Conservation (phyloP, 164 flowering plant genomes). For the Warburgia ugandensis region DNA sequence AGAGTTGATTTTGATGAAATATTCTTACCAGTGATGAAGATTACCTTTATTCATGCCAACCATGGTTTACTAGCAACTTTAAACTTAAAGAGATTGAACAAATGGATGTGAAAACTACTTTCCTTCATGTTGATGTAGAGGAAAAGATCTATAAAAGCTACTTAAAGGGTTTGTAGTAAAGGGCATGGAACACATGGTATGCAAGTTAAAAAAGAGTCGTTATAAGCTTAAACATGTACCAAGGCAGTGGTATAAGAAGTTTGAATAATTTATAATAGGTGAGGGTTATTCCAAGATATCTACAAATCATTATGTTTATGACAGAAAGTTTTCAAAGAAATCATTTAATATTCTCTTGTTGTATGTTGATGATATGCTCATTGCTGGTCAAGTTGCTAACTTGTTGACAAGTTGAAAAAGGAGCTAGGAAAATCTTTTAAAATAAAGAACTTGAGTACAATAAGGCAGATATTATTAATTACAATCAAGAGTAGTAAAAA, state of each 20-base stretch:
- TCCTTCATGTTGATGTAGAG: background rate
- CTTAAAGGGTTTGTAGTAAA: background rate
- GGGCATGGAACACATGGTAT: background rate
- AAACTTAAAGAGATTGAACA: background rate
- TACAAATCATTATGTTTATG: constrained; percentile 6
- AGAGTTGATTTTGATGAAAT: too few species aligned
- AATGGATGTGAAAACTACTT: background rate
- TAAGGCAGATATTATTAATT: constrained; percentile 1
- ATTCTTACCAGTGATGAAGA: background rate
- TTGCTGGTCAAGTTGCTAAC: background rate
- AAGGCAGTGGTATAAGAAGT: constrained; percentile 5
- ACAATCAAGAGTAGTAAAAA: background rate
- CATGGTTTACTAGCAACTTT: background rate
- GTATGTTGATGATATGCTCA: constrained; percentile 8
- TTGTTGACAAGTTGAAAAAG: background rate
- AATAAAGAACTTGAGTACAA: constrained; percentile 2
- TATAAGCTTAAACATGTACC: background rate
- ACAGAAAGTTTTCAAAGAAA: background rate
- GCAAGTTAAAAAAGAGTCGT: background rate
- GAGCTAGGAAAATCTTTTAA: background rate
- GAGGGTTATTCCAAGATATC: background rate
- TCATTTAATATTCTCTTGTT: background rate
- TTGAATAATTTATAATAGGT: constrained; percentile 1
- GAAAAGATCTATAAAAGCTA: background rate
- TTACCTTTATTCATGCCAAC: background rate